Conservation (phyloP, 2,329 filamentous ascomycete genomes). For the Arachnomyces sp. region DNA sequence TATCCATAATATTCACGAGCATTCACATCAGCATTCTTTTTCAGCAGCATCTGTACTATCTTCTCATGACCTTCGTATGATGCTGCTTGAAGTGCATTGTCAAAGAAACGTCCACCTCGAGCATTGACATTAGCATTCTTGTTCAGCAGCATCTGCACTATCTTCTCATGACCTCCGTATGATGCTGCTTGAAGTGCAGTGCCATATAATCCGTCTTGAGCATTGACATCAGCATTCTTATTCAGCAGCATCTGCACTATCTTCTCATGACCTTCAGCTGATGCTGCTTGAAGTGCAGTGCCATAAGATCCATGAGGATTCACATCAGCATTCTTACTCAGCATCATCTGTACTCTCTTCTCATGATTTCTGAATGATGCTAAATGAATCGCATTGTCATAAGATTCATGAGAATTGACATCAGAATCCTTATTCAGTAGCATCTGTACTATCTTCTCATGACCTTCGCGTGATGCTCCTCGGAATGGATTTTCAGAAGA, state of each 20-base stretch:
- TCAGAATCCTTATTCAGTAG: constrained; percentile 1
- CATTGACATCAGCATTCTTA: constrained; percentile 2
- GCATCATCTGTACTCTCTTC: background rate
- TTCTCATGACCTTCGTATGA: too few relatives aligned
- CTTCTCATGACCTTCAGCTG: too few relatives aligned
- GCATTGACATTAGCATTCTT: constrained; percentile 3
- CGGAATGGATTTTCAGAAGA: background rate
- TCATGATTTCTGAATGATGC: background rate
- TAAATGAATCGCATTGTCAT: background rate
- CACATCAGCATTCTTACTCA: background rate
- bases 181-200: constrained; percentile 5
- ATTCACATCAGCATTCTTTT: too few relatives aligned
- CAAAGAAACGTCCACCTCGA: background rate
- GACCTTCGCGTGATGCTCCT: background rate
- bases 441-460: background rate
- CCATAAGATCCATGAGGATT: constrained; percentile 1
- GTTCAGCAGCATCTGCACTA: background rate
- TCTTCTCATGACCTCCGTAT: too few relatives aligned
- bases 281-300: background rate
- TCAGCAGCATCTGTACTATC: too few relatives aligned
- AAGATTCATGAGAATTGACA: constrained; percentile 1
- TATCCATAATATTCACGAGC: too few relatives aligned
- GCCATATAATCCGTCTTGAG: background rate
- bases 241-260: background rate
- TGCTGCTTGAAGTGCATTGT: constrained; percentile 4